phyloP scores from a whole-genome alignment of 257 asterid genomes.

The Salvia splendens region DNA sequence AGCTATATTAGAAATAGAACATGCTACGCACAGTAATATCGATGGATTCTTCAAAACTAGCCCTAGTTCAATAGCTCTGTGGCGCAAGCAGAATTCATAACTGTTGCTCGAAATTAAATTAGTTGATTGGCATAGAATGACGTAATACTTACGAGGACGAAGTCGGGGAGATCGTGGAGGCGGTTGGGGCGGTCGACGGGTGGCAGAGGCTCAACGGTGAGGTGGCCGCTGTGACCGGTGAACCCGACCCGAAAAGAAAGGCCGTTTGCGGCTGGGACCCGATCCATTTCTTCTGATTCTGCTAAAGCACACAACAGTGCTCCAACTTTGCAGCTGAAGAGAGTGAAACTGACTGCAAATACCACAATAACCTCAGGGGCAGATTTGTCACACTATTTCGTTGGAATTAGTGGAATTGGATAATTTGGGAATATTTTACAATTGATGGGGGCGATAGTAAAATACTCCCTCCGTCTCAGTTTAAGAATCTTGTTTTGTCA shows the following conservation, averaged over 20 bases:
- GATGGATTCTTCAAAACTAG: background rate
- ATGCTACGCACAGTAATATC: background rate
- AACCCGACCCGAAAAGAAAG: slow-evolving; percentile 78
- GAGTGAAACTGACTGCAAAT: background rate
- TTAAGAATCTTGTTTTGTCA: too few relatives aligned
- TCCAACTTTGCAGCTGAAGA: background rate
- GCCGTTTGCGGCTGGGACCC: slow-evolving; percentile 62
- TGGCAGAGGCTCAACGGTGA: slow-evolving; percentile 75
- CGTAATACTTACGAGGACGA: slow-evolving; percentile 63
- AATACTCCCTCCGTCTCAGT: too few relatives aligned
- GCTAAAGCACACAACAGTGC: background rate
- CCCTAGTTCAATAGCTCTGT: slow-evolving; percentile 26
- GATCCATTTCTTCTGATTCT: slow-evolving; percentile 39
- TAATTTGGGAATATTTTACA: too few relatives aligned
- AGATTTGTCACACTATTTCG: background rate
- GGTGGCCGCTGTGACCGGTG: slow-evolving; percentile 91
- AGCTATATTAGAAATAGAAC: background rate
- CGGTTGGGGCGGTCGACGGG: slow-evolving; percentile 66
- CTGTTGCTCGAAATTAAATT: background rate
- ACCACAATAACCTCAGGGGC: background rate
- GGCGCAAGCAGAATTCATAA: background rate
- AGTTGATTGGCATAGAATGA: background rate
- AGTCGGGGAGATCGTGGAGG: slow-evolving; percentile 72
- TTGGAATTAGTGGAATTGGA: background rate
- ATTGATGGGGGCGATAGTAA: too few relatives aligned